These are phyloP conservation scores for Lipomyces mesembrius DNA, from an alignment of 805 yeast species.

Conservation along the genomic window DNA sequence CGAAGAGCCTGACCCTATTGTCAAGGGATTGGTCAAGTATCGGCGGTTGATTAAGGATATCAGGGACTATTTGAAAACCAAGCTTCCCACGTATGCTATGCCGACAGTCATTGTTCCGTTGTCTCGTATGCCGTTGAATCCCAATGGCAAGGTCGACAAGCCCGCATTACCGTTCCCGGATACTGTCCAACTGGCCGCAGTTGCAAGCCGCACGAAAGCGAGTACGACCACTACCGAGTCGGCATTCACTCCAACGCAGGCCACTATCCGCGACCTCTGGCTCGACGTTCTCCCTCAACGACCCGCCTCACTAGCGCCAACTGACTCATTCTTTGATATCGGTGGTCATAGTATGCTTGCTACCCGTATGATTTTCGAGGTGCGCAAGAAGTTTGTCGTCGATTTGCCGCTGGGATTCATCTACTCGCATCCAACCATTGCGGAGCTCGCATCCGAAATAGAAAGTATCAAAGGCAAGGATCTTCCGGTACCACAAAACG, in stretches of 20 bases:
- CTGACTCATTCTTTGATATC: conserved; percentile 91
- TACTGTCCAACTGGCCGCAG: conserved; percentile 78
- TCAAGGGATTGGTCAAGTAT: conserved; percentile 76
- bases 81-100: conserved; percentile 90
- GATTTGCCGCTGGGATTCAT: conserved; percentile 89
- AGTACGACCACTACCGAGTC: conserved; percentile 51
- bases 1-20: conserved; percentile 60
- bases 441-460: conserved; percentile 74
- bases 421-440: conserved; percentile 86
- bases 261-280: conserved; percentile 81
- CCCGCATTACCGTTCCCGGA: conserved; percentile 96
- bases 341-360: conserved; percentile 99
- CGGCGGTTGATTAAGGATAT: conserved; percentile 78
- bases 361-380: conserved; percentile 92
- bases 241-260: conserved; percentile 67
- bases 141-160: conserved; percentile 97
- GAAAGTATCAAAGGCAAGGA: conserved; percentile 59
- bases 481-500: conserved; percentile 38
- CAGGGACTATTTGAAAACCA: conserved; percentile 78
- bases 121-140: conserved; percentile 85
- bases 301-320: conserved; percentile 75
- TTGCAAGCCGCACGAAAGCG: conserved; percentile 56
- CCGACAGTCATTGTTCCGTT: conserved; percentile 92
- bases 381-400: conserved; percentile 74
- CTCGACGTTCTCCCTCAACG: conserved; percentile 77